Percentiles rank a stretch among this genome's conserved stretches.
Conservation (phyloP, 1,284 basidiomycete genomes). For the Cryptococcus amylolentus region DNA sequence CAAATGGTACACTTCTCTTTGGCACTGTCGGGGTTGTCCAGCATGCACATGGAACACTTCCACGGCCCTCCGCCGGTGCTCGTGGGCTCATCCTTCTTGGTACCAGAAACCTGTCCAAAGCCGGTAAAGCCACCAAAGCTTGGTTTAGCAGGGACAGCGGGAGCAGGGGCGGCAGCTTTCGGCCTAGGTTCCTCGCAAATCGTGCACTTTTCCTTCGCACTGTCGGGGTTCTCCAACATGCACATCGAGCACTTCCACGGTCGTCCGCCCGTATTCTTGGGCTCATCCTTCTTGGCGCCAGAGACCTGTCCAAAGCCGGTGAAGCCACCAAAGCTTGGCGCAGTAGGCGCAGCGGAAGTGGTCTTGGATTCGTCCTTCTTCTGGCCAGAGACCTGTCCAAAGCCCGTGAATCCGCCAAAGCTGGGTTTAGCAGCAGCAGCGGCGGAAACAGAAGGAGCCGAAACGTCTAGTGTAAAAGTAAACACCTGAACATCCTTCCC, state of each 20-base stretch:
- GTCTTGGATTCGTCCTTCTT: not conserved
- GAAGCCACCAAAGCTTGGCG: not conserved
- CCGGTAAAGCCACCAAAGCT: no score
- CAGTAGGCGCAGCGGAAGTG: constrained; percentile 41
- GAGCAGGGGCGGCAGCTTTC: constrained; percentile 2
- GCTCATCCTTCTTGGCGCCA: not conserved
- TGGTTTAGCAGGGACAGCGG: no score
- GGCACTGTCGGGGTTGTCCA: constrained; percentile 52
- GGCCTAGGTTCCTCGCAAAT: constrained; percentile 54
- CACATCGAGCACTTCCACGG: constrained; percentile 56
- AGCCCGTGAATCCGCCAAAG: constrained; percentile 2
- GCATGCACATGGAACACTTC: no score
- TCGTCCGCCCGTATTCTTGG: constrained; percentile 11
- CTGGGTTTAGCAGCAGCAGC: not conserved
- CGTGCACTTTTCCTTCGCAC: constrained; percentile 54
- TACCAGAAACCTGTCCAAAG: no score
- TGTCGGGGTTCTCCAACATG: constrained; percentile 52
- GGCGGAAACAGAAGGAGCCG: constrained; percentile 8
- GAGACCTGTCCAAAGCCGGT: constrained; percentile 1
- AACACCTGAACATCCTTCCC: constrained; percentile 5
- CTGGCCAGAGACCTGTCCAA: not conserved
- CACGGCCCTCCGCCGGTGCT: not conserved
- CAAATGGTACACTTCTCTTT: constrained; percentile 51
- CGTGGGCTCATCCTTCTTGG: not conserved
- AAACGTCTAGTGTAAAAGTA: constrained; percentile 12